These are phyloP conservation scores for Dactylellina sp. DNA, from an alignment of 2,329 filamentous ascomycete species.

Conservation along the genomic window DNA sequence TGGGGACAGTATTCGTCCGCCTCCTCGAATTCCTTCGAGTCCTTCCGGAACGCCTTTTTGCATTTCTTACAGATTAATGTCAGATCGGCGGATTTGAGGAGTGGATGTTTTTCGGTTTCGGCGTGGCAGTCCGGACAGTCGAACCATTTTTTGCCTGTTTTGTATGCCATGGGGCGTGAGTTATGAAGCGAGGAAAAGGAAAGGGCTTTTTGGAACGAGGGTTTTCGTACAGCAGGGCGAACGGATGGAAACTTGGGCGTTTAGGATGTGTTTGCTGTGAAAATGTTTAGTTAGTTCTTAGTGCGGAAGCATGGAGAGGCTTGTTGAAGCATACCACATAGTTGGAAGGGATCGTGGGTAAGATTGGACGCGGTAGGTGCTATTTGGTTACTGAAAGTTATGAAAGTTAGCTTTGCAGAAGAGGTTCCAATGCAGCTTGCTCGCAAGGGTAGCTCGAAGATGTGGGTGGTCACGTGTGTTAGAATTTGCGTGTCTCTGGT, in stretches of 20 bases:
- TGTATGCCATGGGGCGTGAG: neutral
- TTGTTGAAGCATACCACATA: constrained; percentile 26
- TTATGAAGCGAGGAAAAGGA: neutral
- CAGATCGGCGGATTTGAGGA: constrained; percentile 86
- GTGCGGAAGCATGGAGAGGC: neutral
- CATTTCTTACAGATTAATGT: constrained; percentile 98
- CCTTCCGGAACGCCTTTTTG: constrained; percentile 97
- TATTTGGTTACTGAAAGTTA: neutral
- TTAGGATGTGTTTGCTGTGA: constrained; percentile 92
- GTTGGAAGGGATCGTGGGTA: neutral
- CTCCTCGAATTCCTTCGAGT: constrained; percentile 91
- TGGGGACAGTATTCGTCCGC: constrained; percentile 98
- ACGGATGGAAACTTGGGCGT: constrained; percentile 95
- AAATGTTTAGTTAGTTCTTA: constrained; percentile 17
- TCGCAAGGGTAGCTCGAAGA: neutral
- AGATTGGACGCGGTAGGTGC: too few species aligned
- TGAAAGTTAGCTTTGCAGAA: too few species aligned
- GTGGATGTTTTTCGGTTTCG: constrained; percentile 80
- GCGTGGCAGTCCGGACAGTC: constrained; percentile 95
- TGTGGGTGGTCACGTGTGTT: neutral
- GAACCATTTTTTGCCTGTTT: constrained; percentile 91
- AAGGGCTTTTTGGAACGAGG: too few species aligned
- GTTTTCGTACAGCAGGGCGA: constrained; percentile 84
- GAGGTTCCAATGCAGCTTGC: neutral
- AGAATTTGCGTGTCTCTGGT: too few species aligned